Evolutionary conservation across 2,329 filamentous ascomycete species (phyloP), one percentile per base, ranked within the genome.

Genomic region (Sphaerulina vaccinii): DNA sequence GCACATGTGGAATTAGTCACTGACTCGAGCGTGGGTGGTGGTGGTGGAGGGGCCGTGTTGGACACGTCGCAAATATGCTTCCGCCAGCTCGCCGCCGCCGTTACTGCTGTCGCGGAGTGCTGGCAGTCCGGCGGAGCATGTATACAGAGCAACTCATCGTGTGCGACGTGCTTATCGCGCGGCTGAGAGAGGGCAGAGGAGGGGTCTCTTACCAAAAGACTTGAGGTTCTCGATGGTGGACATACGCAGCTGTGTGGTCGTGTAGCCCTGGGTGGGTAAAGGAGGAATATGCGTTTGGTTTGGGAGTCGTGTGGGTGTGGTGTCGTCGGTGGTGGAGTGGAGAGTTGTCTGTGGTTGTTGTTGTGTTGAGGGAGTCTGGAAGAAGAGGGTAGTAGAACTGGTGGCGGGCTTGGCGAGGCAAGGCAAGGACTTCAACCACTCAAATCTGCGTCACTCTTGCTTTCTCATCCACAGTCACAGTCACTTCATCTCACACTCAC

Each of bases 191-290:
- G 47, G 24, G 42, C 29, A 36, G 36, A 38, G 36, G 10, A 23
- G 29, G 37, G 40, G 43, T 46, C 38, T 55, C 57, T 54, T 52
- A 59, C 59, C 59, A 48, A 59, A 59, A 51, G 59, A 56, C 55
- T 61, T 59, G 52, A 61, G 59, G 55, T 61, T 61, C 46, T 61
- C 57, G 55, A 61, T 61, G 38, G 37, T 51, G 49, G 57, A 57
- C 59, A 59, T 59, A 58, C 49, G 56, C 49, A 51, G 52, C 54
- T 53, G 52, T 49, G 51, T 36, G 42, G 40, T 29, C 21, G 42
- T 40, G 43, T 43, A 44, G 36, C 44, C 18, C 33, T 39, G 51
- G 44, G 39, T 24, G 53, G 35, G 32, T 42, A 36, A 33, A 33
- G 18, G 19, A 27, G 38, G 32, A 23, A 33, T 38, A 8, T 24